phyloP scores from a whole-genome alignment of 805 yeast species.

The Scheffersomyces coipomensis region DNA sequence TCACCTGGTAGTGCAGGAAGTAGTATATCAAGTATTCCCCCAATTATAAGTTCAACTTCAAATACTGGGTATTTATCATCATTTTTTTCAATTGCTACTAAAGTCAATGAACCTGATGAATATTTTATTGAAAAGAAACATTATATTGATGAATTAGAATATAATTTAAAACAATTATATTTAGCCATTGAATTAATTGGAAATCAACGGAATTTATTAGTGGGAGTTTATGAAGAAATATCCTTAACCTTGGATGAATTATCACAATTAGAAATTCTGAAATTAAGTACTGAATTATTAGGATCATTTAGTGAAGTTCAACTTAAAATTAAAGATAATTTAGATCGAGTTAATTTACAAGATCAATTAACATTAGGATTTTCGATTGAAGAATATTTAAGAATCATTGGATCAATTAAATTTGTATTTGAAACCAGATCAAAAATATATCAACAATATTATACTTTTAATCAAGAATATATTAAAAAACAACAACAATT shows the following conservation, averaged over 20 bases:
- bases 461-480: constrained; percentile 45
- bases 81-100: constrained; percentile 64
- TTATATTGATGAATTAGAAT: constrained; percentile 70
- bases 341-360: constrained; percentile 77
- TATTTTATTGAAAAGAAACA: constrained; percentile 69
- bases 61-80: constrained; percentile 68
- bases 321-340: constrained; percentile 63
- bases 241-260: constrained; percentile 52
- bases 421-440: constrained; percentile 73
- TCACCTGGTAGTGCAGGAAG: constrained; percentile 12
- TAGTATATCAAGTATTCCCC: neutral
- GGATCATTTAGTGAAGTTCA: constrained; percentile 73
- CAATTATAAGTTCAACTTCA: constrained; percentile 1
- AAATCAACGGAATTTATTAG: constrained; percentile 72
- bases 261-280: constrained; percentile 73
- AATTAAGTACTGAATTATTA: constrained; percentile 60
- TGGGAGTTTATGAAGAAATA: constrained; percentile 68
- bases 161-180: constrained; percentile 65
- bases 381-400: constrained; percentile 82
- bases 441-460: constrained; percentile 43
- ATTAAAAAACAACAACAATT: constrained; percentile 45
- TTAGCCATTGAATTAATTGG: constrained; percentile 73
- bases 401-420: constrained; percentile 73
- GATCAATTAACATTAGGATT: constrained; percentile 84
- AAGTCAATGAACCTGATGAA: constrained; percentile 74